These are phyloP conservation scores for Lasiosphaeria hispida DNA, from an alignment of 495 filamentous ascomycete species.

Conservation along the genomic window DNA sequence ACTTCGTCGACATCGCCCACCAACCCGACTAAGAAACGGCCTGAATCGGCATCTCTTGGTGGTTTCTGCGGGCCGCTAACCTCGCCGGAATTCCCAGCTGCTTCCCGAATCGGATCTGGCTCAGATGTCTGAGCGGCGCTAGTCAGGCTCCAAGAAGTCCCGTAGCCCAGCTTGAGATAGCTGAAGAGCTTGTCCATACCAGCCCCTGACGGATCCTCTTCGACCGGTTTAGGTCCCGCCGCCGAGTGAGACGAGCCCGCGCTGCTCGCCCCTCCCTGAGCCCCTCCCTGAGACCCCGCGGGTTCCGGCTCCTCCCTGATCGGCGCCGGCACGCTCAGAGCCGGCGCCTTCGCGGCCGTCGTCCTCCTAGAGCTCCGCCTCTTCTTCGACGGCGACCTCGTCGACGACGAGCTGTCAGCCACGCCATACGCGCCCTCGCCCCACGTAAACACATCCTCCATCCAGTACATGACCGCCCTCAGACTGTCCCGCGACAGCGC, in stretches of 20 bases:
- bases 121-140: slow-evolving; percentile 11
- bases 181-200: slow-evolving; percentile 45
- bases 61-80: slow-evolving; percentile 9
- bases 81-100: neutral
- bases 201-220: slow-evolving; percentile 15
- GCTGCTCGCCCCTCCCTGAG: neutral
- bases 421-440: slow-evolving; percentile 80
- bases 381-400: slow-evolving; percentile 33
- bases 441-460: slow-evolving; percentile 76
- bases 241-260: neutral
- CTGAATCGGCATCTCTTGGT: slow-evolving; percentile 26
- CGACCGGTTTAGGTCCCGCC: neutral
- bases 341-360: neutral
- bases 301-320: too few relatives aligned
- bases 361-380: slow-evolving; percentile 4
- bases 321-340: too few relatives aligned
- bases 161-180: slow-evolving; percentile 57
- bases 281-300: neutral
- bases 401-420: slow-evolving; percentile 64
- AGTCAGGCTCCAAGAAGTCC: slow-evolving; percentile 52
- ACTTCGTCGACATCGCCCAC: slow-evolving; percentile 57
- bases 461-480: slow-evolving; percentile 70
- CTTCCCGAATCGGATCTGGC: slow-evolving; percentile 8
- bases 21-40: slow-evolving; percentile 71
- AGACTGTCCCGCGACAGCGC: slow-evolving; percentile 63